These are phyloP conservation scores for Fusarium sp. DNA, from an alignment of 2,329 filamentous ascomycete species.

Conservation along the genomic window DNA sequence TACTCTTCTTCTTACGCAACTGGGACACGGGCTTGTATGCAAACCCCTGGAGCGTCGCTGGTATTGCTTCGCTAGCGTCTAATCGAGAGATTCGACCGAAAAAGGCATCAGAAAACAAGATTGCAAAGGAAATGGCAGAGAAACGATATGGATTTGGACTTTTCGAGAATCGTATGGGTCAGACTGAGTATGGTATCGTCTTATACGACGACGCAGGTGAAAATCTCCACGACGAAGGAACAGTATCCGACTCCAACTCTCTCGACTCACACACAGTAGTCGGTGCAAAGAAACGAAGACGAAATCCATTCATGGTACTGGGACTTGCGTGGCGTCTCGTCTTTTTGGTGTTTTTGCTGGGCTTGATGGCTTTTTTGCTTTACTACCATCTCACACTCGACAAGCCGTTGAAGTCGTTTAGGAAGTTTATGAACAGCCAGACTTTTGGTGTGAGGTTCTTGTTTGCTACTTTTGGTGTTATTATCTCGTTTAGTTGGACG, in stretches of 20 bases:
- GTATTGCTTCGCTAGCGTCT: slow-evolving; percentile 41
- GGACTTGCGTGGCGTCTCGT: slow-evolving; percentile 51
- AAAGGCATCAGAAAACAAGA: slow-evolving; percentile 35
- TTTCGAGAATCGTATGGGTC: slow-evolving; percentile 35
- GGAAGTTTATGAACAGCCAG: slow-evolving; percentile 55
- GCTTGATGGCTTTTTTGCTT: slow-evolving; percentile 53
- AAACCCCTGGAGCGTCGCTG: slow-evolving; percentile 50
- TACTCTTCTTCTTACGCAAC: slow-evolving; percentile 37
- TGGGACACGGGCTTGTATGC: slow-evolving; percentile 41
- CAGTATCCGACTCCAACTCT: slow-evolving; percentile 35
- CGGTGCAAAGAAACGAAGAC: slow-evolving; percentile 5
- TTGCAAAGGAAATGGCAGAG: slow-evolving; percentile 41
- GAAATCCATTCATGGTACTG: slow-evolving; percentile 52
- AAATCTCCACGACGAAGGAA: slow-evolving; percentile 17
- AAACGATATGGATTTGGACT: slow-evolving; percentile 44
- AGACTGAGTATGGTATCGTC: slow-evolving; percentile 43
- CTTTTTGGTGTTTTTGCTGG: slow-evolving; percentile 51
- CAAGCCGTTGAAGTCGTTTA: slow-evolving; percentile 46
- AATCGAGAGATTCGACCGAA: slow-evolving; percentile 40
- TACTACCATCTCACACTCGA: slow-evolving; percentile 53
- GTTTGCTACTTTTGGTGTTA: slow-evolving; percentile 56
- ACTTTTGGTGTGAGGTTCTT: slow-evolving; percentile 59
- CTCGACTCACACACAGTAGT: slow-evolving; percentile 11
- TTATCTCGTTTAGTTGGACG: slow-evolving; percentile 57
- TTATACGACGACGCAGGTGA: slow-evolving; percentile 36